Evolutionary conservation across 495 filamentous ascomycete species (phyloP).

Genomic region (Parathielavia appendiculata): DNA sequence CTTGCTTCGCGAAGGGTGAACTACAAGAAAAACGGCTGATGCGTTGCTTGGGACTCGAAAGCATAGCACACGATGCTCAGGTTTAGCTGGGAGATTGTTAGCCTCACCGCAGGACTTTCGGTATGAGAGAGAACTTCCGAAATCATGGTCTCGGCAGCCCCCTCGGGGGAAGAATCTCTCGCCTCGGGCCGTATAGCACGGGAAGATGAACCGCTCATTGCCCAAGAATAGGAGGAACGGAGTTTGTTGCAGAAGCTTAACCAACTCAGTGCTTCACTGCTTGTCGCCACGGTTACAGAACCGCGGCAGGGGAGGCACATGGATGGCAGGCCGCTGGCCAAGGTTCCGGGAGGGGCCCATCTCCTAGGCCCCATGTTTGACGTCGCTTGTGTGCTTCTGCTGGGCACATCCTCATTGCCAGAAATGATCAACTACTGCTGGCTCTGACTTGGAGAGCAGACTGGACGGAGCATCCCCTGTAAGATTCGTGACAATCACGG

Average conservation of each 20-base stretch:
- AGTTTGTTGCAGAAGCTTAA: conserved; percentile 8
- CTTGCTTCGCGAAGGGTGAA: too few relatives aligned
- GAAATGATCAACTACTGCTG: background rate
- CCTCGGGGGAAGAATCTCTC: background rate
- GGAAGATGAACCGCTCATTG: background rate
- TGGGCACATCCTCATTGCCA: too few relatives aligned
- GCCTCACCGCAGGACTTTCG: background rate
- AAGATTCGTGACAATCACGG: background rate
- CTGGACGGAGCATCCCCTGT: background rate
- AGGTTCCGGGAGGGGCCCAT: background rate
- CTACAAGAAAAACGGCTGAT: too few relatives aligned
- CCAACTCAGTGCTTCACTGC: background rate
- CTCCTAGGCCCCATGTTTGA: background rate
- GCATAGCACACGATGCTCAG: too few relatives aligned
- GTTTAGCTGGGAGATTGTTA: conserved; percentile 10
- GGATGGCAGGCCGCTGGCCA: background rate
- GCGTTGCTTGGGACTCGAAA: too few relatives aligned
- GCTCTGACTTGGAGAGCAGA: background rate
- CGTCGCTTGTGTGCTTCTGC: background rate
- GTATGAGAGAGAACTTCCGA: background rate
- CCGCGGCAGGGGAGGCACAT: background rate
- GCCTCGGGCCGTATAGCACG: background rate
- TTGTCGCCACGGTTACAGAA: background rate
- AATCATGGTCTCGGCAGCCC: background rate
- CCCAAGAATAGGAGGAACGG: background rate